Base-by-base conservation (phyloP, 2,329 filamentous ascomycete genomes). In the Phaeosphaeriaceae sp. region DNA sequence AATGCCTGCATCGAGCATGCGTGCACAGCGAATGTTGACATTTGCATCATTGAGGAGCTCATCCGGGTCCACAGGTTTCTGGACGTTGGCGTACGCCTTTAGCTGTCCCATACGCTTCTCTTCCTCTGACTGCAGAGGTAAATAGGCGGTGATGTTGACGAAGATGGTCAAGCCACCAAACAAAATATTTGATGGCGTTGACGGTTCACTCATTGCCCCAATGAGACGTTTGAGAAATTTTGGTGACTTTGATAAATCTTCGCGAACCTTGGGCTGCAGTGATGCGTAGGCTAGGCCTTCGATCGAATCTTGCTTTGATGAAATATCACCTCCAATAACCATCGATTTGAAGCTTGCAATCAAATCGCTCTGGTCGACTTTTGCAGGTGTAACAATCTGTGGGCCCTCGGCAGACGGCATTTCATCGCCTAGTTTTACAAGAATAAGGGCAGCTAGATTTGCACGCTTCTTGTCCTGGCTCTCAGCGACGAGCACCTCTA, bases 231-330 rank as follows among this genome's bases (percentile, higher is more conserved):
- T 83, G 23, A 97, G 75, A 39, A 97, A 86, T 6, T 77, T 73
- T 3, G 78, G 70, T 66, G 97, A 88, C 40, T 81, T 81, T 11
- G 86, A 84, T 8, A 97, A 80, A 40, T 86, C 83, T 70, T 97
- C 90, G 71, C 96, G 96, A 49, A 97, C 85, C 50, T 84, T 86
- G 5, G 93, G 85, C 63, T 91, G 90, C 30, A 97, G 81, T 8
- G 93, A 96, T 4, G 92, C 87, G 71, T 96, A 97, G 12, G 93
- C 94, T 52, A 99, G 79, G 5, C 93, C 94, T 75, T 99, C 94
- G 46, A 97, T 85, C 1, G 90, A 87, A 66, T 89, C 86, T 62
- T 88, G 83, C 52, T 83, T 81, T 54, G 79, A 80, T 45, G 79
- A 76, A 28, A 84, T 79, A 36, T 84, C 79, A 36, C 83, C 79